Percentiles rank a stretch among this genome's conserved stretches.
phyloP scores from a whole-genome alignment of 208 protist genomes.

The Wallacemonas sp. region DNA sequence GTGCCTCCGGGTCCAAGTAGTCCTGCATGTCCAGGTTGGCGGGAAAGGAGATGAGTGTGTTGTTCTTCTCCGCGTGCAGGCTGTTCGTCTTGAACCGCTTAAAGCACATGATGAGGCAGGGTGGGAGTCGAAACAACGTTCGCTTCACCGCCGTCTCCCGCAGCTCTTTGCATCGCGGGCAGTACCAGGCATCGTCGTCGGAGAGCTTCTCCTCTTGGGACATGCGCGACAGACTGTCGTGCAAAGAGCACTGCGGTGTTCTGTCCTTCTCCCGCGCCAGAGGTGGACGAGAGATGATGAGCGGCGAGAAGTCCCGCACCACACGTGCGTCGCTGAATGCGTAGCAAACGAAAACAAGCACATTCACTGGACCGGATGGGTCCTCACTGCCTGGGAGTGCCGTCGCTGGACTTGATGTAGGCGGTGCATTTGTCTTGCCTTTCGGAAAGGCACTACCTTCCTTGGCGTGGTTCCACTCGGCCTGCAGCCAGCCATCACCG shows the following conservation, averaged over 20 bases:
- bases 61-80: constrained; percentile 69
- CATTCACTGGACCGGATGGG: not conserved
- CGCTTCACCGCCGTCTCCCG: constrained; percentile 52
- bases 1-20: constrained; percentile 57
- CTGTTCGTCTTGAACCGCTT: constrained; percentile 71
- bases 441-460: not conserved
- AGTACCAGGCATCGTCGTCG: constrained; percentile 72
- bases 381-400: not conserved
- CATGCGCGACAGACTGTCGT: constrained; percentile 38
- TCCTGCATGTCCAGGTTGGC: constrained; percentile 47
- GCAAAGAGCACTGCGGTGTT: constrained; percentile 31
- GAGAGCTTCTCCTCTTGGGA: constrained; percentile 57
- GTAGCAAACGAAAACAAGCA: constrained; percentile 6
- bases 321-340: not conserved
- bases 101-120: constrained; percentile 74
- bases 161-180: constrained; percentile 63
- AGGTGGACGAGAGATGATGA: constrained; percentile 4
- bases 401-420: too few species aligned
- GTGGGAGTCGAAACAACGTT: constrained; percentile 69
- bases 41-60: constrained; percentile 60
- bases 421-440: not conserved
- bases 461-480: not conserved
- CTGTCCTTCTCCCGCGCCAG: constrained; percentile 3
- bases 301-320: constrained; percentile 3
- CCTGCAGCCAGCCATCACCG: not conserved